These are phyloP conservation scores for Saccharomyces pastorianus DNA, from an alignment of 1,139 yeast species.

Conservation along the genomic window DNA sequence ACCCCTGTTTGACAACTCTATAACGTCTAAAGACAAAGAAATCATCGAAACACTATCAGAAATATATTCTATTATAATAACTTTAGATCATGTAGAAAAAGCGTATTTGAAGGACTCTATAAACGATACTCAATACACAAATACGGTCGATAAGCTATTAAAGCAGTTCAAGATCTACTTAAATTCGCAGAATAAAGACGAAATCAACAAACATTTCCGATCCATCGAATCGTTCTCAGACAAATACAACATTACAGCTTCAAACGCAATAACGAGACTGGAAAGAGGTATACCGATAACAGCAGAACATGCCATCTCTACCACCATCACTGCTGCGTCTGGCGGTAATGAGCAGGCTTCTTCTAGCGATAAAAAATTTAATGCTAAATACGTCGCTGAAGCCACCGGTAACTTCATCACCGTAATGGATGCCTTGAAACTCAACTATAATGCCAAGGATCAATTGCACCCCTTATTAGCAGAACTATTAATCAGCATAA, in stretches of 20 bases:
- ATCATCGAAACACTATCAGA: slow-evolving; percentile 67
- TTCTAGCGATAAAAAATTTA: slow-evolving; percentile 6
- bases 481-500: slow-evolving; percentile 69
- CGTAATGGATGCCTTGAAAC: slow-evolving; percentile 87
- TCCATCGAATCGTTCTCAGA: slow-evolving; percentile 41
- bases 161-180: slow-evolving; percentile 70
- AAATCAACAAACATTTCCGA: slow-evolving; percentile 33
- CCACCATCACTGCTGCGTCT: neutral
- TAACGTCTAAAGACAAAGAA: slow-evolving; percentile 39
- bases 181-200: slow-evolving; percentile 38
- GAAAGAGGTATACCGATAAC: slow-evolving; percentile 80
- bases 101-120: slow-evolving; percentile 69
- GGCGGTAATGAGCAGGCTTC: neutral
- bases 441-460: slow-evolving; percentile 79
- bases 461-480: slow-evolving; percentile 85
- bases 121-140: slow-evolving; percentile 52
- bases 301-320: slow-evolving; percentile 47
- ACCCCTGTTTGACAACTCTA: slow-evolving; percentile 33
- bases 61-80: slow-evolving; percentile 68
- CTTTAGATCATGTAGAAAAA: slow-evolving; percentile 73
- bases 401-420: slow-evolving; percentile 88
- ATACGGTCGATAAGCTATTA: slow-evolving; percentile 56
- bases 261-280: slow-evolving; percentile 54
- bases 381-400: slow-evolving; percentile 58
- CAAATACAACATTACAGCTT: slow-evolving; percentile 35